Base-by-base conservation (phyloP, 73 alveolate genomes). In the Symbiodinium pilosum region DNA sequence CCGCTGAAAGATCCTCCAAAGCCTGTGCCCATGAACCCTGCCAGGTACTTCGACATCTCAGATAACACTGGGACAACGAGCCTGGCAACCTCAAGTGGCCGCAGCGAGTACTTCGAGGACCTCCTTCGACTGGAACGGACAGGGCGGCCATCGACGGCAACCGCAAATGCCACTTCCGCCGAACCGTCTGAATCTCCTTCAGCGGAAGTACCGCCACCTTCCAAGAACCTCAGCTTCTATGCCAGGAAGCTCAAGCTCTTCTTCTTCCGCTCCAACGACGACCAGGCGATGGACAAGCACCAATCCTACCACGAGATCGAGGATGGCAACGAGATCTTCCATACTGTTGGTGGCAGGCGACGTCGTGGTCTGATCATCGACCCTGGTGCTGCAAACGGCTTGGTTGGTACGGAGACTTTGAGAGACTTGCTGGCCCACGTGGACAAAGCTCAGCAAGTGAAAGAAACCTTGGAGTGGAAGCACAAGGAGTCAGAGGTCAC, bases 401-500 rank as follows among this genome's bases (percentile, higher is more conserved):
- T 54, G 26, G 71, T 54, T 12, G 71, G 71, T 0, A 21, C 71
- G 34, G 71, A 54, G 71, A 54, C 71, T 0, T 12, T 54, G 34
- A 7, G 71, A 5, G 71, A 54, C 34, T 30, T 54, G 9, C 34
- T 54, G 32, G 71, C 16, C 16, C 71, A 54, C 26, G 71, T 54
- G 30, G 26, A n/a, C n/a, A n/a, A n/a, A n/a, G n/a, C n/a, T n/a
- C n/a, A n/a, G n/a, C n/a, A n/a, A n/a, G n/a, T 54, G 16, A 5
- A 5, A 6, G 24, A 54, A 5, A 30, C 71, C 0, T 30, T 30
- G 7, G 0, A 4, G 2, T 54, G 71, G 71, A 54, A 21, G 71
- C 6, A 21, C 24, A 86, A 86, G 94, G 52, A n/a, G n/a, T 51
- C 83, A 4, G 40, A 69, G 41, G 94, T 86, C 38, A 43, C 84